Percentiles rank a stretch among this genome's conserved stretches.
These are phyloP conservation scores for Fusarium concolor DNA, from an alignment of 2,329 filamentous ascomycete species.

Conservation along the genomic window DNA sequence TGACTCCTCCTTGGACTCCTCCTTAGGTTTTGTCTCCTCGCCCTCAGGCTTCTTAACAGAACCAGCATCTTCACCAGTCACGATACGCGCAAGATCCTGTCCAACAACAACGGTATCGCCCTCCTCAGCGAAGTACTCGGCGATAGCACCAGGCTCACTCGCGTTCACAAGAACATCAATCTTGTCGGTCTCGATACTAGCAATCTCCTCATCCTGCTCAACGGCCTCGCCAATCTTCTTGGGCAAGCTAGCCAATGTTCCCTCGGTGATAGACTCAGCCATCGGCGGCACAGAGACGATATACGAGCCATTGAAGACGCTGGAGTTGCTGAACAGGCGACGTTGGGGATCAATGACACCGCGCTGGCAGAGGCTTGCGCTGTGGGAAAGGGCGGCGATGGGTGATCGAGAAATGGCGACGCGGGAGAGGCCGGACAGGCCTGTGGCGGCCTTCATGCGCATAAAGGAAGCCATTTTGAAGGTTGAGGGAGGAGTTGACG, in stretches of 20 bases:
- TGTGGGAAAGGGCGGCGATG: slow-evolving; percentile 33
- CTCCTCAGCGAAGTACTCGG: slow-evolving; percentile 49
- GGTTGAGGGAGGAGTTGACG: slow-evolving; percentile 1
- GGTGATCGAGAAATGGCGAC: slow-evolving; percentile 21
- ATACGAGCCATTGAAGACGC: slow-evolving; percentile 37
- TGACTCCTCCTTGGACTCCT: slow-evolving; percentile 37
- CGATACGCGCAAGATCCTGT: slow-evolving; percentile 47
- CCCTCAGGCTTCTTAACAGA: slow-evolving; percentile 35
- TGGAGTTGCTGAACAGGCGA: slow-evolving; percentile 40
- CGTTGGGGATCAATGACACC: slow-evolving; percentile 37
- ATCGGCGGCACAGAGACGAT: slow-evolving; percentile 48
- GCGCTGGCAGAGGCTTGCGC: slow-evolving; percentile 40
- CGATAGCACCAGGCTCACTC: slow-evolving; percentile 42
- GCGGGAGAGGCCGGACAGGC: slow-evolving; percentile 39
- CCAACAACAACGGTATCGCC: slow-evolving; percentile 50
- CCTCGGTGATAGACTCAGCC: slow-evolving; percentile 51
- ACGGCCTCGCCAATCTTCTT: slow-evolving; percentile 49
- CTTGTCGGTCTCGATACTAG: slow-evolving; percentile 52
- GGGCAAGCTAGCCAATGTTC: slow-evolving; percentile 43
- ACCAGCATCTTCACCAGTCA: slow-evolving; percentile 42
- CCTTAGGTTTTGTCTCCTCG: slow-evolving; percentile 32
- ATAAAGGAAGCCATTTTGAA: slow-evolving; percentile 41
- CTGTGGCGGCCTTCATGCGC: slow-evolving; percentile 38
- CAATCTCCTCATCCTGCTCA: slow-evolving; percentile 49
- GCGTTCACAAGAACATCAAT: slow-evolving; percentile 49